Conservation (phyloP, 164 flowering plant species). For the Tinospora cordifolia region DNA sequence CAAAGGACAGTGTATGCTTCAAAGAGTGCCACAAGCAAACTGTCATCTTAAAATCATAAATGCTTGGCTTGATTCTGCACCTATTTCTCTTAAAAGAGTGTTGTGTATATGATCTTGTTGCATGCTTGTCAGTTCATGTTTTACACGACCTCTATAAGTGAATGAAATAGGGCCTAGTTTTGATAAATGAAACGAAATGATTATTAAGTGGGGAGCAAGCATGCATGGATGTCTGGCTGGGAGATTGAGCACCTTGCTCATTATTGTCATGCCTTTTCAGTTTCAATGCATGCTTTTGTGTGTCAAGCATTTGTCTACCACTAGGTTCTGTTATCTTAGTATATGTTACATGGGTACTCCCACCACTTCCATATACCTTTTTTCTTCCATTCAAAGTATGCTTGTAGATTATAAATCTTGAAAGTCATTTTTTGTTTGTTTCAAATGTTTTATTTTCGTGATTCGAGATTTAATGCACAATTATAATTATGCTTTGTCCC, state of each 20-base stretch:
- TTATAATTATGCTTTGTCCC: neutral
- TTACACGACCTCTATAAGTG: neutral
- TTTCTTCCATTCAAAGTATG: neutral
- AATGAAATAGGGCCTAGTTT: neutral
- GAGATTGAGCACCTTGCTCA: neutral
- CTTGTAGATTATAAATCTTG: neutral
- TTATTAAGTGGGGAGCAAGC: neutral
- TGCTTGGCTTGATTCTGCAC: neutral
- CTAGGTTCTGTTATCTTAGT: neutral
- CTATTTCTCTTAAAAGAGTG: neutral
- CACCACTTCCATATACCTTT: neutral
- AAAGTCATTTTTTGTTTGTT: too few relatives aligned
- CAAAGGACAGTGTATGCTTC: neutral
- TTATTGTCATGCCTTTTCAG: neutral
- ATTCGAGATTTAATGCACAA: neutral
- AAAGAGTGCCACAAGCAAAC: neutral
- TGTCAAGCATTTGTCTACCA: neutral
- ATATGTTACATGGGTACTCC: neutral
- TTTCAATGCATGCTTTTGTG: neutral
- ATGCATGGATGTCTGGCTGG: neutral
- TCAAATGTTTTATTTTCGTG: neutral
- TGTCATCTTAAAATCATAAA: neutral
- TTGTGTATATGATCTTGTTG: neutral
- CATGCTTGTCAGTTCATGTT: neutral
- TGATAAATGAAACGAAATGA: neutral